A percentile compares a stretch with the other conserved stretches of the same genome.
These are phyloP conservation scores for Lipomyces yarrowii DNA, from an alignment of 1,139 yeast species.

Conservation along the genomic window DNA sequence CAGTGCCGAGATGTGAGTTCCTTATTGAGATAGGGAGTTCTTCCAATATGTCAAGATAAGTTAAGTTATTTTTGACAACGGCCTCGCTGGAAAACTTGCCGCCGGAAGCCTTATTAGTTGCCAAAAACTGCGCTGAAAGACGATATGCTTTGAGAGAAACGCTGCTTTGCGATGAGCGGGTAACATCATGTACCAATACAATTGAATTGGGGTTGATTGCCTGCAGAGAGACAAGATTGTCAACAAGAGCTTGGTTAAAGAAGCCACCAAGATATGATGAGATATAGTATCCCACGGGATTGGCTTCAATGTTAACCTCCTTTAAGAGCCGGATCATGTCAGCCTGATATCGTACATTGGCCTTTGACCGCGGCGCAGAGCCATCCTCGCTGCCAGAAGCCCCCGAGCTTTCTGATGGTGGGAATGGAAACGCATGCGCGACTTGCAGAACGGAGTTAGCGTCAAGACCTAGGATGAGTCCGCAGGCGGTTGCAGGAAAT, in stretches of 20 bases:
- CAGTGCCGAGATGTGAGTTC: conserved; percentile 57
- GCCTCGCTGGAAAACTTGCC: conserved; percentile 66
- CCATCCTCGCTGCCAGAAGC: conserved; percentile 34
- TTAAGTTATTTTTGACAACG: conserved; percentile 61
- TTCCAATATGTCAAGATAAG: conserved; percentile 69
- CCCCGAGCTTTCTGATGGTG: conserved; percentile 50
- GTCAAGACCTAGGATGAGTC: conserved; percentile 78
- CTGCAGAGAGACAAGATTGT: conserved; percentile 66
- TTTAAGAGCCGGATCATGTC: conserved; percentile 66
- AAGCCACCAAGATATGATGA: conserved; percentile 70
- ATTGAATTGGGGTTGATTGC: conserved; percentile 63
- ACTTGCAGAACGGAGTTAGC: conserved; percentile 53
- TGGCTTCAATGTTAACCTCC: conserved; percentile 68
- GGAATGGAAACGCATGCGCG: conserved; percentile 67
- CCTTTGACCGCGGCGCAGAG: conserved; percentile 49
- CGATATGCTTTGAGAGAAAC: conserved; percentile 71
- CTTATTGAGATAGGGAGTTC: conserved; percentile 69
- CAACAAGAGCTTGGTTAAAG: conserved; percentile 52
- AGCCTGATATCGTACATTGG: conserved; percentile 69
- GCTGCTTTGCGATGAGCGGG: conserved; percentile 61
- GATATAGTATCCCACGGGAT: conserved; percentile 83
- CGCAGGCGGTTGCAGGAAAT: conserved; percentile 66
- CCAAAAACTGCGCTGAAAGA: conserved; percentile 64
- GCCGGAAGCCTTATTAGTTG: conserved; percentile 49
- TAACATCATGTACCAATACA: conserved; percentile 71